Percentiles rank a stretch among this genome's conserved stretches.
Conservation (phyloP, 2,329 filamentous ascomycete species). For the Cladorrhinum sp. region DNA sequence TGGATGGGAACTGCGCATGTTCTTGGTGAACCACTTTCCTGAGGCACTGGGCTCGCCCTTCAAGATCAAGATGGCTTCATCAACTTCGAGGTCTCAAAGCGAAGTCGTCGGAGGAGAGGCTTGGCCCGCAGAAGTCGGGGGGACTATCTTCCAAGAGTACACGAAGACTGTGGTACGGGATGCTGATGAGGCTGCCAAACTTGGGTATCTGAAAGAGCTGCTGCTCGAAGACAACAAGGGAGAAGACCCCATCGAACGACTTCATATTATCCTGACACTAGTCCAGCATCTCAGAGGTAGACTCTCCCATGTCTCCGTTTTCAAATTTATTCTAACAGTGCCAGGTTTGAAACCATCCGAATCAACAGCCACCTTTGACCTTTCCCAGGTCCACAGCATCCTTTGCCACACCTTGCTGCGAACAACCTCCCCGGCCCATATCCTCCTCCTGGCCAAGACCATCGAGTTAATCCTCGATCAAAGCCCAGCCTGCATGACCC, state of each 20-base stretch:
- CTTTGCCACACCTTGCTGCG: constrained; percentile 35
- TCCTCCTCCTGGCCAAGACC: constrained; percentile 40
- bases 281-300: constrained; percentile 40
- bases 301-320: constrained; percentile 2
- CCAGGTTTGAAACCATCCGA: constrained; percentile 14
- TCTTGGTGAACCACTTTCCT: constrained; percentile 40
- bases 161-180: constrained; percentile 27
- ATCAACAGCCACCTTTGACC: constrained; percentile 30
- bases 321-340: not conserved
- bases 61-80: constrained; percentile 33
- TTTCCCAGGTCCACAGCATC: constrained; percentile 42
- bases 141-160: constrained; percentile 30
- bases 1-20: constrained; percentile 47
- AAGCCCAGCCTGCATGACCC: constrained; percentile 48
- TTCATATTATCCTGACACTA: constrained; percentile 44
- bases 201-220: constrained; percentile 40
- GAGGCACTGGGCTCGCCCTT: constrained; percentile 32
- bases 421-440: constrained; percentile 32
- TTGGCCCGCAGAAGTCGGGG: constrained; percentile 29
- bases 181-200: constrained; percentile 29
- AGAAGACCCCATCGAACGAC: constrained; percentile 38
- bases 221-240: constrained; percentile 33
- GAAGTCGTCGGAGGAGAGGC: constrained; percentile 17
- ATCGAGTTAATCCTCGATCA: constrained; percentile 48
- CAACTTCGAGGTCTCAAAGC: constrained; percentile 10